Evolutionary conservation across 2,329 filamentous ascomycete species (phyloP).

Genomic region (Arachnopeziza araneosa): DNA sequence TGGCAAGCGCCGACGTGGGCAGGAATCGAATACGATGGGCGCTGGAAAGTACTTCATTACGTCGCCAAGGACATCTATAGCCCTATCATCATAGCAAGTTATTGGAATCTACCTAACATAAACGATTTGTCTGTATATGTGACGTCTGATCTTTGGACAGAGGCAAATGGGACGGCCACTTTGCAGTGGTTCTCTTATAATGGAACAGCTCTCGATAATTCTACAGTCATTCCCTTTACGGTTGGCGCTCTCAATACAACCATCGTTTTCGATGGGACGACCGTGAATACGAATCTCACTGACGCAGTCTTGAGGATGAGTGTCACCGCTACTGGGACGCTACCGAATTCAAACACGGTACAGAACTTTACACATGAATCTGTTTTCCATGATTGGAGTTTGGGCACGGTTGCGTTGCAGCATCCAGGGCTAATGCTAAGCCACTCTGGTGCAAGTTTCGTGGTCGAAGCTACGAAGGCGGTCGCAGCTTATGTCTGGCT

Average conservation of each 20-base stretch:
- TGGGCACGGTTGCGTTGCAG: neutral
- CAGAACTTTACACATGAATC: slow-evolving; percentile 14
- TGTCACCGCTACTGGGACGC: slow-evolving; percentile 15
- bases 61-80: slow-evolving; percentile 51
- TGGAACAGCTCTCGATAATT: slow-evolving; percentile 35
- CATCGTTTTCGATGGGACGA: slow-evolving; percentile 8
- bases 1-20: slow-evolving; percentile 62
- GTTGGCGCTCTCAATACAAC: slow-evolving; percentile 22
- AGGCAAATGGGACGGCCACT: slow-evolving; percentile 39
- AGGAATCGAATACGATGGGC: slow-evolving; percentile 55
- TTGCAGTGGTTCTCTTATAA: slow-evolving; percentile 47
- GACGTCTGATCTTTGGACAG: slow-evolving; percentile 51
- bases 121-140: slow-evolving; percentile 46
- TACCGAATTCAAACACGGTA: slow-evolving; percentile 9
- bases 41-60: slow-evolving; percentile 59
- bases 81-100: slow-evolving; percentile 52
- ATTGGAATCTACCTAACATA: slow-evolving; percentile 45
- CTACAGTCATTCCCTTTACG: slow-evolving; percentile 6
- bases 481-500: slow-evolving; percentile 22
- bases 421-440: slow-evolving; percentile 11
- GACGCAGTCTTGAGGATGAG: slow-evolving; percentile 16
- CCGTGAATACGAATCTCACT: slow-evolving; percentile 10
- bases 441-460: slow-evolving; percentile 4
- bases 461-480: slow-evolving; percentile 14
- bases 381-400: slow-evolving; percentile 13